A percentile compares a stretch with the other conserved stretches of the same genome.
Evolutionary conservation across 305 asterid species (phyloP).

Genomic region (Fraxinus nigra): DNA sequence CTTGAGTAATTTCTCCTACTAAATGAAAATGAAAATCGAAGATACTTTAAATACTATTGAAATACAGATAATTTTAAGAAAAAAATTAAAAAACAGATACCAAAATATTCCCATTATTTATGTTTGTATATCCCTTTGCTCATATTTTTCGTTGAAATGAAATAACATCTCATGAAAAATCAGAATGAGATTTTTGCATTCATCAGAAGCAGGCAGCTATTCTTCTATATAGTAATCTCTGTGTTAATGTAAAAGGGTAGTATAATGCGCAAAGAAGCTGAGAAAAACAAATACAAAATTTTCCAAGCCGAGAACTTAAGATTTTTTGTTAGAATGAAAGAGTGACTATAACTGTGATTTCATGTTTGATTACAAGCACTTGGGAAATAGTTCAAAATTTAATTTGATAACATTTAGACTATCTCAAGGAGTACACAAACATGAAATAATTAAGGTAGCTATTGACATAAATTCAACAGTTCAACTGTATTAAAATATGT

Average conservation of each 20-base stretch:
- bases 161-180: neutral
- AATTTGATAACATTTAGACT: neutral
- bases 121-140: neutral
- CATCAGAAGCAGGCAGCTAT: neutral
- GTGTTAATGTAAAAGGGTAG: neutral
- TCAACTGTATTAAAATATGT: neutral
- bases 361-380: neutral
- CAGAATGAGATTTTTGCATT: neutral
- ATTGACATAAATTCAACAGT: neutral
- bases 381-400: neutral
- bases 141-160: neutral
- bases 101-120: neutral
- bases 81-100: neutral
- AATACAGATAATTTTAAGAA: neutral
- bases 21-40: neutral
- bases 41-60: neutral
- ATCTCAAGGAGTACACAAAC: neutral
- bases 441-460: neutral
- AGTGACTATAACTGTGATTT: neutral
- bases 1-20: neutral
- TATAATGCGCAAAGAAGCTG: neutral
- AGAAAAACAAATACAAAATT: neutral
- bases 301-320: neutral
- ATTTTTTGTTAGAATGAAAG: neutral
- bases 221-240: neutral